Evolutionary conservation across 1,284 basidiomycete genomes (phyloP).

Genomic region (Sporisorium sorghi): DNA sequence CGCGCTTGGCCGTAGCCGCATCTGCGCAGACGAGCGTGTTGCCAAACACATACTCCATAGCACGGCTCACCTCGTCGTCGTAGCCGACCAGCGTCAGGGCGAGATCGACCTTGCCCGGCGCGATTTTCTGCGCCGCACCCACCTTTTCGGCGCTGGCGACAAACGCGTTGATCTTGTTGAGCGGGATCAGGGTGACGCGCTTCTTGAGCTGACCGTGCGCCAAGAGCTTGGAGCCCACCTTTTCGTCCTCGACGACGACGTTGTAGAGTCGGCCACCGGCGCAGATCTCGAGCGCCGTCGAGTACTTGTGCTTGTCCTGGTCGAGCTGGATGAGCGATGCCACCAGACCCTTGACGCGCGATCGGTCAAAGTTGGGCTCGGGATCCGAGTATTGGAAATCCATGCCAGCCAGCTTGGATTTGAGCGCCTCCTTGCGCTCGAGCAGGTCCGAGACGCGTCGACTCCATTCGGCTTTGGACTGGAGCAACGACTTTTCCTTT

Average conservation of each 20-base stretch:
- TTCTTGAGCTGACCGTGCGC: conserved; percentile 85
- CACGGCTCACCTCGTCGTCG: conserved; percentile 83
- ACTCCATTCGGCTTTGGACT: conserved; percentile 75
- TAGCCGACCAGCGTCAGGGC: conserved; percentile 90
- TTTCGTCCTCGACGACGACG: conserved; percentile 82
- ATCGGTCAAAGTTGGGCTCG: conserved; percentile 83
- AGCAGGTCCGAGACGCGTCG: conserved; percentile 75
- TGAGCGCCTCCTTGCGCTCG: conserved; percentile 80
- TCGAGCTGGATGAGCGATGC: conserved; percentile 81
- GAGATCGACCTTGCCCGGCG: conserved; percentile 81
- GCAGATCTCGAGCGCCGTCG: conserved; percentile 92
- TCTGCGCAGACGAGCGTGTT: conserved; percentile 92
- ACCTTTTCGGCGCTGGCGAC: conserved; percentile 81
- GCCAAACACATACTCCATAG: conserved; percentile 94
- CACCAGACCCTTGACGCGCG: conserved; percentile 82
- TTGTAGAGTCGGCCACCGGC: conserved; percentile 94
- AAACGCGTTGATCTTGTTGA: conserved; percentile 87
- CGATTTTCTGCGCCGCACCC: conserved; percentile 79
- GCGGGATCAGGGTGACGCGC: conserved; percentile 91
- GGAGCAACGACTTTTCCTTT: conserved; percentile 78
- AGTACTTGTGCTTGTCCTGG: conserved; percentile 76
- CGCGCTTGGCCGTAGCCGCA: conserved; percentile 84
- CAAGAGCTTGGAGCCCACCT: conserved; percentile 85
- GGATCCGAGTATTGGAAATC: conserved; percentile 88
- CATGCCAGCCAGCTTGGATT: conserved; percentile 78